Evolutionary conservation across 345 rosid species (phyloP).

Genomic region (Cardamine chenopodiifolia): DNA sequence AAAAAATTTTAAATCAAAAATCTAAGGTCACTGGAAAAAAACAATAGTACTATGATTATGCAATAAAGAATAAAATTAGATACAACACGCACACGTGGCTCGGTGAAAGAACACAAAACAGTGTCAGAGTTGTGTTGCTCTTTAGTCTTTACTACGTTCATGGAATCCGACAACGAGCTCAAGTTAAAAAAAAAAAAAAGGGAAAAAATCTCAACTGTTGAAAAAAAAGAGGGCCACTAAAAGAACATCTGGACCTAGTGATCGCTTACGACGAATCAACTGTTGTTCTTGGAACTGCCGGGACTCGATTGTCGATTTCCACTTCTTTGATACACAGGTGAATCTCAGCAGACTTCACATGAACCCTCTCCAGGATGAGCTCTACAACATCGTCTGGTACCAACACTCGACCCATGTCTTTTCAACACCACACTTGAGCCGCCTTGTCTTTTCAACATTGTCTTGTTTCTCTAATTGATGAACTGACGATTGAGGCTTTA

Average conservation of each 20-base stretch:
- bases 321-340: neutral
- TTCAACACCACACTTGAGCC: neutral
- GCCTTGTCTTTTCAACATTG: neutral
- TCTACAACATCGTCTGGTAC: neutral
- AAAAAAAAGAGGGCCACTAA: neutral
- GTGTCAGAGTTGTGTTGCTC: constrained; percentile 23
- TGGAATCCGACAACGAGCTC: no score
- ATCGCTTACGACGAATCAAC: neutral
- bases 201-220: no score
- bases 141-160: constrained; percentile 19
- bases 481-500: no score
- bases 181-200: no score
- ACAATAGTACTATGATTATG: neutral
- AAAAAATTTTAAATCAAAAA: no score
- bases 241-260: neutral
- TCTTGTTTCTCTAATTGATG: no score
- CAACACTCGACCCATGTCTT: neutral
- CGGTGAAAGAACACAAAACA: constrained; percentile 18
- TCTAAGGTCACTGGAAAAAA: neutral
- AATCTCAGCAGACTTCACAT: neutral
- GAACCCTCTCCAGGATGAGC: neutral
- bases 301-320: neutral
- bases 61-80: neutral
- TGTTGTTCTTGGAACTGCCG: neutral
- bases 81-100: constrained; percentile 19